A percentile compares a stretch with the other conserved stretches of the same genome.
These are phyloP conservation scores for Crassisporium funariophilum DNA, from an alignment of 768 basidiomycete genomes.

Conservation along the genomic window DNA sequence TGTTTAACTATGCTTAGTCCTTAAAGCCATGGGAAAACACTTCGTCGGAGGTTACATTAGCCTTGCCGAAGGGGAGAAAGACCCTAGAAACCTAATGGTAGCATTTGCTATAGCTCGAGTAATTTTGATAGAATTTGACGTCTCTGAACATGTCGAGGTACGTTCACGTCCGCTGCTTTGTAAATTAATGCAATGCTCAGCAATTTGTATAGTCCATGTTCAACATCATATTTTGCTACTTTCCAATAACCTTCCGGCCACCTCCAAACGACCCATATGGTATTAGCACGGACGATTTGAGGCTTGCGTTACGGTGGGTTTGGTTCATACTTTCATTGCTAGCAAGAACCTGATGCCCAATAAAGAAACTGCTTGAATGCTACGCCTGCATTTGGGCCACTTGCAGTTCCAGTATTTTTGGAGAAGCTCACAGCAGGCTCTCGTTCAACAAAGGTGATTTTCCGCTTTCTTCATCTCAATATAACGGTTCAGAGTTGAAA, in stretches of 20 bases:
- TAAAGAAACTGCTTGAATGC: slow-evolving; percentile 72
- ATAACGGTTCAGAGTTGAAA: neutral
- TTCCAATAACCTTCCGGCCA: slow-evolving; percentile 95
- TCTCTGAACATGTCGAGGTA: slow-evolving; percentile 76
- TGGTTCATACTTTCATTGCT: neutral
- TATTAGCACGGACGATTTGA: slow-evolving; percentile 87
- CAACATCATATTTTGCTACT: slow-evolving; percentile 97
- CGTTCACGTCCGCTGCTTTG: slow-evolving; percentile 14
- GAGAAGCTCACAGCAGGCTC: slow-evolving; percentile 89
- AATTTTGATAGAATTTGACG: slow-evolving; percentile 86
- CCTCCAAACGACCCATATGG: slow-evolving; percentile 94
- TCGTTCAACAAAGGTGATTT: slow-evolving; percentile 74
- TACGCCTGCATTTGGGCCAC: slow-evolving; percentile 77
- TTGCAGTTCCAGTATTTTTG: slow-evolving; percentile 86
- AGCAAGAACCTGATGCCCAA: slow-evolving; percentile 1
- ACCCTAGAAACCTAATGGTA: slow-evolving; percentile 89
- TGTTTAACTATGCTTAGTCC: slow-evolving; percentile 40
- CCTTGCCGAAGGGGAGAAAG: slow-evolving; percentile 95
- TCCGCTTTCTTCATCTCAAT: neutral
- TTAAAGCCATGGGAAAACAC: slow-evolving; percentile 69
- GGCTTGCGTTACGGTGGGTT: slow-evolving; percentile 63
- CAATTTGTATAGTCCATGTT: slow-evolving; percentile 68
- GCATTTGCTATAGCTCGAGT: slow-evolving; percentile 90
- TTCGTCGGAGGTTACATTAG: slow-evolving; percentile 77
- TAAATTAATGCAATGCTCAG: slow-evolving; percentile 1